Evolutionary conservation across 352 stramenopile species (phyloP).

Genomic region (Pythium rhizo-oryzae): DNA sequence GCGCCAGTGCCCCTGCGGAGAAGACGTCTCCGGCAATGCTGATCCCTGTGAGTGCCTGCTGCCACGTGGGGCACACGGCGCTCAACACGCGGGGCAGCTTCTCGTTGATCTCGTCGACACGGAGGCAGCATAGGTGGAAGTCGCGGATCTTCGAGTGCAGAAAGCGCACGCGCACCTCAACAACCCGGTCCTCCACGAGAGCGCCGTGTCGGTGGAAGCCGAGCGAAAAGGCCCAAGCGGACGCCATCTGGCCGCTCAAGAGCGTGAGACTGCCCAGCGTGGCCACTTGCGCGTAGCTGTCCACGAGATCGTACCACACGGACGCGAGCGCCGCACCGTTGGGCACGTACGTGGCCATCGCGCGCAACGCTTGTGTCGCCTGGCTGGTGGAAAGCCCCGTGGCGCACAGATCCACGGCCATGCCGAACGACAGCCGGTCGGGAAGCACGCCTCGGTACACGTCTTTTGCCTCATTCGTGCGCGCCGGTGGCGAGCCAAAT

Average conservation of each 20-base stretch:
- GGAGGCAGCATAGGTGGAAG: constrained; percentile 26
- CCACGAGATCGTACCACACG: constrained; percentile 35
- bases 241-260: constrained; percentile 36
- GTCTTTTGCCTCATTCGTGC: not conserved
- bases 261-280: constrained; percentile 42
- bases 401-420: constrained; percentile 31
- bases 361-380: constrained; percentile 23
- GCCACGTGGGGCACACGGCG: constrained; percentile 15
- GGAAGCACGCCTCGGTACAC: constrained; percentile 28
- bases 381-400: constrained; percentile 26
- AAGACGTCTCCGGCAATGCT: constrained; percentile 26
- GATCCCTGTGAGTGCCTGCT: constrained; percentile 11
- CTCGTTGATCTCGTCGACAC: not conserved
- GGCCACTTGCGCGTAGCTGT: constrained; percentile 31
- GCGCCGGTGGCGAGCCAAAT: too few species aligned
- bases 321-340: constrained; percentile 35
- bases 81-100: constrained; percentile 9
- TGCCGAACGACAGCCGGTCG: constrained; percentile 29
- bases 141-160: constrained; percentile 44
- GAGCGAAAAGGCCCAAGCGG: constrained; percentile 56
- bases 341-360: constrained; percentile 23
- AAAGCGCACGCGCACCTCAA: constrained; percentile 38
- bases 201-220: constrained; percentile 30
- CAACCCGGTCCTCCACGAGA: constrained; percentile 15
- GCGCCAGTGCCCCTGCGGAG: not conserved